These are phyloP conservation scores for Heterobasidion parviporum DNA, from an alignment of 1,284 basidiomycete genomes.

Conservation along the genomic window DNA sequence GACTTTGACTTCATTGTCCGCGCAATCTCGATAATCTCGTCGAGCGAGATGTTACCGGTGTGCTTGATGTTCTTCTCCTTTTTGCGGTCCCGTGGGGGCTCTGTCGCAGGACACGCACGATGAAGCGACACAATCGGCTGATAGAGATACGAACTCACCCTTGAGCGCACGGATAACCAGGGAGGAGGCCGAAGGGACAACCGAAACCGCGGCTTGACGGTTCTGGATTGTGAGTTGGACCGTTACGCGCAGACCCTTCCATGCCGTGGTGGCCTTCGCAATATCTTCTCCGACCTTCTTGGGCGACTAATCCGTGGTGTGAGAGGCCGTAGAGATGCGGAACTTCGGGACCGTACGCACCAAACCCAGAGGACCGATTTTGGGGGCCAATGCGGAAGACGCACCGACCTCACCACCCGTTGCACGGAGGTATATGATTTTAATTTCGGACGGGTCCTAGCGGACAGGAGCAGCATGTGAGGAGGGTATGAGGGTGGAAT, in stretches of 20 bases:
- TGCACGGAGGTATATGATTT: slow-evolving; percentile 99
- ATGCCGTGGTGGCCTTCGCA: slow-evolving; percentile 96
- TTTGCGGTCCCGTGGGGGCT: slow-evolving; percentile 98
- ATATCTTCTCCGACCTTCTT: slow-evolving; percentile 99
- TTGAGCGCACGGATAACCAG: slow-evolving; percentile 99
- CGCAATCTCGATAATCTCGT: slow-evolving; percentile 94
- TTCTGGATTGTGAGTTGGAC: slow-evolving; percentile 99
- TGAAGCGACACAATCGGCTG: neutral
- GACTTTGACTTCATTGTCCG: slow-evolving; percentile 97
- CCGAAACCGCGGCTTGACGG: slow-evolving; percentile 95
- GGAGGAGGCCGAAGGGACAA: slow-evolving; percentile 96
- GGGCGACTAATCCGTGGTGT: slow-evolving; percentile 63
- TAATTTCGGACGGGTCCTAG: slow-evolving; percentile 89
- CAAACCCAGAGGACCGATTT: slow-evolving; percentile 99
- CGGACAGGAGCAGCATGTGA: slow-evolving; percentile 3
- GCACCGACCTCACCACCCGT: slow-evolving; percentile 99
- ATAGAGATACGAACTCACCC: slow-evolving; percentile 40
- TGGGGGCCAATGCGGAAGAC: slow-evolving; percentile 96
- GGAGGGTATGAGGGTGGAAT: slow-evolving; percentile 9
- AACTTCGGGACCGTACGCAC: slow-evolving; percentile 42
- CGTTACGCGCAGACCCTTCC: slow-evolving; percentile 99
- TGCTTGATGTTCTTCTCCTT: slow-evolving; percentile 99
- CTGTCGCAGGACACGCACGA: slow-evolving; percentile 29
- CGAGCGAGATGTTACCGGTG: slow-evolving; percentile 89
- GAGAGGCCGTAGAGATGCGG: neutral